Evolutionary conservation across 306 rosid species (phyloP), one percentile per base, ranked within the genome.

Genomic region (Cucumis melo): DNA sequence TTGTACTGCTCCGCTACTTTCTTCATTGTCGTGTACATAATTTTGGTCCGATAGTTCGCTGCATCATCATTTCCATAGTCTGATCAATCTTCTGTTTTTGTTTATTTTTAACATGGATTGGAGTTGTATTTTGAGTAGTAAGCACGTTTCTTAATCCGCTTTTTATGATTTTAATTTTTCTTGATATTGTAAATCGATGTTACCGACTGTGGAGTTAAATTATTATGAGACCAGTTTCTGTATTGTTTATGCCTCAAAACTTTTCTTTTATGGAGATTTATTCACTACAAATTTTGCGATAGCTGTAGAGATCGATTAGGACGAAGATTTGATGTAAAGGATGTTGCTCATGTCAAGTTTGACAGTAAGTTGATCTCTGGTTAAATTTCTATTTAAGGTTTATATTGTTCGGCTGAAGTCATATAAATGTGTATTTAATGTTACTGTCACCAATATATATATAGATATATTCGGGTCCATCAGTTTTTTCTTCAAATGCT

Each of bases 281-380:
- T n/a, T n/a, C n/a, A n/a, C n/a, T n/a, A n/a, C n/a, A n/a, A n/a
- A n/a, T n/a, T n/a, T n/a, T n/a, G n/a, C n/a, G n/a, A n/a, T n/a
- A n/a, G n/a, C n/a, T n/a, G n/a, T n/a, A n/a, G n/a, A n/a, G n/a
- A n/a, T n/a, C n/a, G n/a, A n/a, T n/a, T n/a, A n/a, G n/a, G n/a
- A n/a, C n/a, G n/a, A n/a, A n/a, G n/a, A n/a, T n/a, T n/a, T n/a
- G n/a, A n/a, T n/a, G n/a, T n/a, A n/a, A n/a, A n/a, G n/a, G n/a
- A n/a, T n/a, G n/a, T n/a, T n/a, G n/a, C n/a, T n/a, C n/a, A n/a
- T n/a, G n/a, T n/a, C n/a, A n/a, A n/a, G n/a, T n/a, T 84, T 89
- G 75, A 90, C 99, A 20, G 99, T 94, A 86, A 89, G 97, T 78
- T 79, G 61, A 82, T 51, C 70, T 81, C 78, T 61, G 62, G 39